Evolutionary conservation across 2,329 filamentous ascomycete genomes (phyloP).

Genomic region (Trichoderma asperellum): DNA sequence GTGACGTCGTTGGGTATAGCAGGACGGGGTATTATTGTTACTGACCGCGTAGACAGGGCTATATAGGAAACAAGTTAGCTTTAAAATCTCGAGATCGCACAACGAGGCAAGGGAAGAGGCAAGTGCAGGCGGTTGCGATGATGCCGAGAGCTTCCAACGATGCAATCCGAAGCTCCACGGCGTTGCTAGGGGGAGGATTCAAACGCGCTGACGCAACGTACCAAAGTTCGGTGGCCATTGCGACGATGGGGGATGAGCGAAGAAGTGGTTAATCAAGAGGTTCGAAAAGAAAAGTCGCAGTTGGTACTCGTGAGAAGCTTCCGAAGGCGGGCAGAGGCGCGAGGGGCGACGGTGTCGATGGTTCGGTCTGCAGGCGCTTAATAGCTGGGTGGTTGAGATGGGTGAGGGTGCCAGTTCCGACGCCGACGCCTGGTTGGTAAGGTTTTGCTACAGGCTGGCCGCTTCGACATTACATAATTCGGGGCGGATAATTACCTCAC

Average conservation of each 20-base stretch:
- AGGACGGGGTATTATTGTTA: conserved; percentile 8
- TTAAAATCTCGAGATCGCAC: not conserved
- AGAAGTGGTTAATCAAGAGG: not conserved
- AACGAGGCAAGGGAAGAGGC: not conserved
- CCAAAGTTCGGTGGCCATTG: conserved; percentile 31
- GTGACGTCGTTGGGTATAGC: conserved; percentile 27
- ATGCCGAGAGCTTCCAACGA: conserved; percentile 27
- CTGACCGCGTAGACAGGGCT: conserved; percentile 31
- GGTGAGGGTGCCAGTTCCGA: conserved; percentile 29
- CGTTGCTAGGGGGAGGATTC: conserved; percentile 18
- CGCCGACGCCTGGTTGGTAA: conserved; percentile 26
- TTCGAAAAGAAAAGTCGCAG: not conserved
- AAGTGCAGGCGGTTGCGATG: conserved; percentile 18
- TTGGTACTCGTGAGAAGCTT: conserved; percentile 21
- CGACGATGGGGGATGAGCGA: conserved; percentile 19
- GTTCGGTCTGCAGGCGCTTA: conserved; percentile 10
- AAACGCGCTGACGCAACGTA: conserved; percentile 31
- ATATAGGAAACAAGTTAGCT: conserved; percentile 23
- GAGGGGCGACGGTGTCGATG: conserved; percentile 18
- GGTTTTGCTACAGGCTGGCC: conserved; percentile 29
- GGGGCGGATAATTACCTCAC: conserved; percentile 30
- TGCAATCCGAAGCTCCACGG: conserved; percentile 28
- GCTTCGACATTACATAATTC: conserved; percentile 28
- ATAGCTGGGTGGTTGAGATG: conserved; percentile 25
- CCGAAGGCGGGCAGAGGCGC: conserved; percentile 19